Base-by-base conservation (phyloP, 768 basidiomycete species). In the Lactarius hengduanensis region DNA sequence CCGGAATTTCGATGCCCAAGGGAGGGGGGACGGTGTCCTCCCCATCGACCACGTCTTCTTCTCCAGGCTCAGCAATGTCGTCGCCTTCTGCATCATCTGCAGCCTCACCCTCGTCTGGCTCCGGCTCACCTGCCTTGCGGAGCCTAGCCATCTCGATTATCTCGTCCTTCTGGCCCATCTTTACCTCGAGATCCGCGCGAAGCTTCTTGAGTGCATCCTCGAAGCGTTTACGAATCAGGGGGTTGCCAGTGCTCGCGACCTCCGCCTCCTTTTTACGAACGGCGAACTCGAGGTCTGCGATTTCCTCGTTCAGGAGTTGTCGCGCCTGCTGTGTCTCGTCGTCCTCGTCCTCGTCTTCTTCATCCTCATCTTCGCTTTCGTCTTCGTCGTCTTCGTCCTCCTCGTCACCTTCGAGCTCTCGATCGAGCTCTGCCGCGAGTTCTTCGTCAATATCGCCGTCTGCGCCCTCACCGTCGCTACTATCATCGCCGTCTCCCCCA, bases 121-220 rank as follows among this genome's bases (percentile, higher is more conserved):
- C 79, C 34, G 74, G 69, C 45, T 85, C 82, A 4, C 90, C 90
- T 73, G 90, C 90, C 71, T 90, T 90, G 75, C 82, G 82, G 73
- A 87, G 76, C 54, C 89, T 82, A 71, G 87, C 87, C 72, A 86
- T 82, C 77, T 93, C 91, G 72, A 86, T 87, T 74, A 94, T 77
- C 71, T 90, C 90, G 70, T 94, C 92, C 63, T 89, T 82, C 73
- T 94, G 92, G 0, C 83, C 83, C 11, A 83, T 78, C 74, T 95
- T 96, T 84, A 88, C 87, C 70, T 96, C 94, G 36, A 96, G 79
- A 74, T 97, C 94, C 41, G 86, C 84, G 13, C 87, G 84, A 57
- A 97, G 81, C 77, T 96, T 97, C 80, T 88, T 92, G 72, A 96
- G 77, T 20, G 91, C 90, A 74, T 96, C 95, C 75, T 96, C 93